Conservation (phyloP, 495 filamentous ascomycete species). For the Bathelium albidoporum region DNA sequence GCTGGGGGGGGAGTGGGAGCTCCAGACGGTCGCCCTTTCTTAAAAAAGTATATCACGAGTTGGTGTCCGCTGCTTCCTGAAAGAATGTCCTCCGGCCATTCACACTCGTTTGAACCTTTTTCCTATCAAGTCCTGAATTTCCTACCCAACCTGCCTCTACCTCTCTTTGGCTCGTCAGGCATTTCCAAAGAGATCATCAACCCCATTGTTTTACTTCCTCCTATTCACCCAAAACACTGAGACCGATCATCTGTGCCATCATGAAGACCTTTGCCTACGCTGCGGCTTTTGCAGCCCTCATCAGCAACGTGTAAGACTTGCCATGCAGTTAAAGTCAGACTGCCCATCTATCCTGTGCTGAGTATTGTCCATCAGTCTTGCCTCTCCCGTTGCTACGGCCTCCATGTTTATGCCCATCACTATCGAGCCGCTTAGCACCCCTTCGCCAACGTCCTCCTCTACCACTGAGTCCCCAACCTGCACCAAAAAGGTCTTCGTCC, state of each 20-base stretch:
- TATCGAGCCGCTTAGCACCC: background rate
- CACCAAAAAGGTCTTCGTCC: conserved; percentile 7
- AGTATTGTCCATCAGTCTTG: background rate
- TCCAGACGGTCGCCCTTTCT: background rate
- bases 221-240: background rate
- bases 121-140: too few relatives aligned
- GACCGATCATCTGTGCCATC: background rate
- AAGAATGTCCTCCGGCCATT: background rate
- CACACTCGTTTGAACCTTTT: background rate
- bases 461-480: conserved; percentile 9
- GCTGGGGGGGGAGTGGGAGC: background rate
- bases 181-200: background rate
- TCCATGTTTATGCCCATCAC: background rate
- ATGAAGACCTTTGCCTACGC: background rate
- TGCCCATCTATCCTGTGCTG: background rate
- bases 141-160: background rate
- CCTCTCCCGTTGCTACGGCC: background rate
- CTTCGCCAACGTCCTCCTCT: background rate
- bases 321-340: background rate
- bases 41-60: background rate
- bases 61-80: background rate
- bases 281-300: background rate
- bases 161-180: background rate
- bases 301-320: background rate
- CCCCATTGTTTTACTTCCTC: background rate